Percentiles rank a stretch among this genome's conserved stretches.
Evolutionary conservation across 345 rosid genomes (phyloP).

Genomic region (Sisymbrium altissimum): DNA sequence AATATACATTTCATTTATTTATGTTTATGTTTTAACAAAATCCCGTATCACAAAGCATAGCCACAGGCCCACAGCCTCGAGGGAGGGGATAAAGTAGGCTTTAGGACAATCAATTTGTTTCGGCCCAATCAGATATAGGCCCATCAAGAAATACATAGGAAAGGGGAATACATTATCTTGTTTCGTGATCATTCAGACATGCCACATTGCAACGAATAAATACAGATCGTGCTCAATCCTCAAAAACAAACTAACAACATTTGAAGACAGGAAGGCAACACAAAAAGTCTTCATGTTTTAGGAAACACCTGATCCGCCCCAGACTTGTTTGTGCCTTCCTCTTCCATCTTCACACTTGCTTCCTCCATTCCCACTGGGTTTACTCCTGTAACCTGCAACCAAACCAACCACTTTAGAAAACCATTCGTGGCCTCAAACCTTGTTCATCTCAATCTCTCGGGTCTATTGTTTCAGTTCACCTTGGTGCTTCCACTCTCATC

Average conservation of each 20-base stretch:
- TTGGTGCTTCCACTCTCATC: constrained; percentile 55
- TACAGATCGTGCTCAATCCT: constrained; percentile 15
- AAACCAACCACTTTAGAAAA: constrained; percentile 11
- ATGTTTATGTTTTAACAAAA: too few species aligned
- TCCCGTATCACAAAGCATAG: too few species aligned
- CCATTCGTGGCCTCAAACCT: not conserved
- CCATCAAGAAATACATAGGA: not conserved
- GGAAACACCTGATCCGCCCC: constrained; percentile 47
- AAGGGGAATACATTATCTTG: not conserved
- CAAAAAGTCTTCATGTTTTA: constrained; percentile 37
- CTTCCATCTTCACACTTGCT: constrained; percentile 58
- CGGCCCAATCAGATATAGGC: not conserved
- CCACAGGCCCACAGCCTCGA: too few species aligned
- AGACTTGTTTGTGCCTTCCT: constrained; percentile 52
- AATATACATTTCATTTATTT: too few species aligned
- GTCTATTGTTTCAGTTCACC: constrained; percentile 34
- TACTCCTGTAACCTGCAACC: constrained; percentile 50
- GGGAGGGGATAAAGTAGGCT: too few species aligned
- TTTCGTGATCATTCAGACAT: not conserved
- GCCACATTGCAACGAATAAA: constrained; percentile 4
- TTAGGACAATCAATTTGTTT: not conserved
- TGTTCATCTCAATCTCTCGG: not conserved
- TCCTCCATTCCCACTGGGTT: constrained; percentile 64
- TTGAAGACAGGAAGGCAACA: constrained; percentile 6
- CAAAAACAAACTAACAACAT: constrained; percentile 2